Conservation (phyloP, 257 asterid genomes). For the Euphrasia confusa region DNA sequence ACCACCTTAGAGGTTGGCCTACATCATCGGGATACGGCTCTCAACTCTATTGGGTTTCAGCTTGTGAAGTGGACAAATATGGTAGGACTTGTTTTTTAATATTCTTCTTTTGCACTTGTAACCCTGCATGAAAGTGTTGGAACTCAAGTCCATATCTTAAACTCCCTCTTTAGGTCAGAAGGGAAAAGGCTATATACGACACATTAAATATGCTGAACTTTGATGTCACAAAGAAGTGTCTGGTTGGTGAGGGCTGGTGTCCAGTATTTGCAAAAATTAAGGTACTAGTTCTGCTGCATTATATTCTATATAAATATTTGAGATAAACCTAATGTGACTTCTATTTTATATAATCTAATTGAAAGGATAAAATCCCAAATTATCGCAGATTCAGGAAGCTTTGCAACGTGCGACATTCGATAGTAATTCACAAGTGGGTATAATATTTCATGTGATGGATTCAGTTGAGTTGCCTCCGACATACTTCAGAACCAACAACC, state of each 20-base stretch:
- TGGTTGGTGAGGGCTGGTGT: constrained; percentile 99
- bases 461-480: constrained; percentile 88
- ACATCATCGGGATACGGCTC: constrained; percentile 74
- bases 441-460: constrained; percentile 89
- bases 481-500: constrained; percentile 71
- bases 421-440: constrained; percentile 91
- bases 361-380: constrained; percentile 22
- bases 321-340: constrained; percentile 15
- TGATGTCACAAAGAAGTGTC: constrained; percentile 96
- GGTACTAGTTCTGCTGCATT: constrained; percentile 38
- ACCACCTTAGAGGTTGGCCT: constrained; percentile 90
- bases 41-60: constrained; percentile 70
- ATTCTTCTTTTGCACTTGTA: constrained; percentile 6
- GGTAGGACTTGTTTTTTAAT: constrained; percentile 38
- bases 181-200: constrained; percentile 94
- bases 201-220: constrained; percentile 90
- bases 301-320: constrained; percentile 13
- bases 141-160: constrained; percentile 25
- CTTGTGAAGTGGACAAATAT: constrained; percentile 75
- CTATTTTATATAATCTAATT: constrained; percentile 23
- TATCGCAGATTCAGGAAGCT: constrained; percentile 84
- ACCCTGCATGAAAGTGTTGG: constrained; percentile 12
- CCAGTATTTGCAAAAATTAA: constrained; percentile 79
- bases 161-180: constrained; percentile 61
- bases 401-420: constrained; percentile 89